Conservation (phyloP, 2,329 filamentous ascomycete species). For the Neopestalotiopsis sp. region DNA sequence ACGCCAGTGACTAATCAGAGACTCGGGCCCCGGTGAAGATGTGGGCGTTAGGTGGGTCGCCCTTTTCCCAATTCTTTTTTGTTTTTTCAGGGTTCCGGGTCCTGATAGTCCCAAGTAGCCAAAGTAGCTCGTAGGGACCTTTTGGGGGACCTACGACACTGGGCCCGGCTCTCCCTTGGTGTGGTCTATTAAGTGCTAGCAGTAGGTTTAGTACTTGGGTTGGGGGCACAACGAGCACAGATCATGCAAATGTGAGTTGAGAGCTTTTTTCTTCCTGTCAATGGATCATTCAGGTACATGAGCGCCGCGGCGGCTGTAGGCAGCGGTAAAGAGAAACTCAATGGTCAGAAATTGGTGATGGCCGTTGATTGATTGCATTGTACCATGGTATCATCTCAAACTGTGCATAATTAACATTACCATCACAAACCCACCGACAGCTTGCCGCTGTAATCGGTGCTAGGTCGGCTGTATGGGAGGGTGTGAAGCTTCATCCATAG, state of each 20-base stretch:
- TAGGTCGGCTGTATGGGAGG: not conserved
- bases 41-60: slow-evolving; percentile 10
- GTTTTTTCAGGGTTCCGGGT: slow-evolving; percentile 4
- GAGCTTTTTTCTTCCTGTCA: not conserved
- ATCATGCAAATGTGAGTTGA: no score
- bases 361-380: not conserved
- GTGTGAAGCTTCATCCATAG: not conserved
- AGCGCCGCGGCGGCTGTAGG: not conserved
- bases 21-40: slow-evolving; percentile 24
- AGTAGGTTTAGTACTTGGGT: no score
- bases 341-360: not conserved
- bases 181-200: no score
- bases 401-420: not conserved
- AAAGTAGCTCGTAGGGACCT: not conserved
- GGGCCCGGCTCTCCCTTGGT: not conserved
- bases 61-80: not conserved
- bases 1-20: slow-evolving; percentile 41
- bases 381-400: not conserved
- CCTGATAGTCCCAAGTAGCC: not conserved
- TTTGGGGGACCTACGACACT: not conserved
- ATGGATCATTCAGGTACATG: not conserved
- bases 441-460: not conserved
- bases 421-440: not conserved
- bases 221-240: no score
- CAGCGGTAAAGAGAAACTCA: not conserved